phyloP scores from a whole-genome alignment of 2,329 filamentous ascomycete genomes.

The Cryphonectria parasitica region DNA sequence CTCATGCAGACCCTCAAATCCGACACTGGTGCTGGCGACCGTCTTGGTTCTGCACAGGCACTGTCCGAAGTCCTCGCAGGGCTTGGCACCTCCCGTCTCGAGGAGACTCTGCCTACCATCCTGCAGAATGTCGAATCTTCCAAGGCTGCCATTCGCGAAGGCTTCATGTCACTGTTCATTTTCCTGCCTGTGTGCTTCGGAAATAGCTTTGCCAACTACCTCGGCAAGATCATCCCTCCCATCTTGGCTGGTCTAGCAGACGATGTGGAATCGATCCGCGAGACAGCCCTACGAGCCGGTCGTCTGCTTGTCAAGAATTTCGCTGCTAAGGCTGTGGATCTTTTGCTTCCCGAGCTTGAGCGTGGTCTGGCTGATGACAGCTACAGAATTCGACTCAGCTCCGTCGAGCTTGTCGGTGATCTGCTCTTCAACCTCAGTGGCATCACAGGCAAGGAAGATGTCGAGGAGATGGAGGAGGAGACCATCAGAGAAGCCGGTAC shows the following conservation, averaged over 20 bases:
- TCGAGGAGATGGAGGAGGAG: constrained; percentile 78
- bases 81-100: constrained; percentile 85
- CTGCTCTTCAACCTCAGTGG: constrained; percentile 97
- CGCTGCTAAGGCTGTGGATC: constrained; percentile 89
- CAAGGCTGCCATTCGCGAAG: constrained; percentile 89
- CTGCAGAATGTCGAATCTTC: constrained; percentile 92
- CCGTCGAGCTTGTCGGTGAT: constrained; percentile 95
- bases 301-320: constrained; percentile 98
- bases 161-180: constrained; percentile 99
- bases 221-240: constrained; percentile 92
- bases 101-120: constrained; percentile 95
- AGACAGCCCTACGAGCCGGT: constrained; percentile 93
- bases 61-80: constrained; percentile 95
- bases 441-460: constrained; percentile 78
- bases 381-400: constrained; percentile 96
- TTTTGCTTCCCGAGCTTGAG: constrained; percentile 92
- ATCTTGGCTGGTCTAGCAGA: constrained; percentile 94
- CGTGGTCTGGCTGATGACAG: constrained; percentile 96
- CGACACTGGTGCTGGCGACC: constrained; percentile 93
- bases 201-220: constrained; percentile 96
- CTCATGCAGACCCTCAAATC: constrained; percentile 98
- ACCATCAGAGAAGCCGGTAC: constrained; percentile 82
- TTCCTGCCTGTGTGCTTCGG: constrained; percentile 99
- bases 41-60: constrained; percentile 93
- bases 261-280: constrained; percentile 93